Conservation (phyloP, 2,329 filamentous ascomycete genomes). For the Aspergillus pseudoviridinutans region DNA sequence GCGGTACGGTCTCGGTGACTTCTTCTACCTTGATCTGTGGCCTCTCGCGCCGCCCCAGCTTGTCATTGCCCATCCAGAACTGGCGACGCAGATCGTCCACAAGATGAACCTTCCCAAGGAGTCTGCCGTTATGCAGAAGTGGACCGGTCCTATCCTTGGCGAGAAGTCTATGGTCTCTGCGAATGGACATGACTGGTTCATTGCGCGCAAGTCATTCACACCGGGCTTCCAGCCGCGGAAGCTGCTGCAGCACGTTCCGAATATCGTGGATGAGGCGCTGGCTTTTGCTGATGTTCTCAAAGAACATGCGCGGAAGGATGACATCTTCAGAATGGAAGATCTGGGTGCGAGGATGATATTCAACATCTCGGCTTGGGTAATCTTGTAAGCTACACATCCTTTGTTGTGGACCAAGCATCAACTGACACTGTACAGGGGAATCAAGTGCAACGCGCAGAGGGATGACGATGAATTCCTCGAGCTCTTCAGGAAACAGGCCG, state of each 20-base stretch:
- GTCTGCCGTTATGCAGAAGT: conserved; percentile 23
- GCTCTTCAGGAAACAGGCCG: conserved; percentile 24
- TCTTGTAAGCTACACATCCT: conserved; percentile 4
- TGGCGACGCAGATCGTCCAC: conserved; percentile 39
- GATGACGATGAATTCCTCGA: conserved; percentile 37
- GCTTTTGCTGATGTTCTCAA: conserved; percentile 6
- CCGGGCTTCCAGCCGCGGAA: conserved; percentile 9
- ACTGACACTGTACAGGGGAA: conserved; percentile 7
- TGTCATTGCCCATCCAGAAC: conserved; percentile 35
- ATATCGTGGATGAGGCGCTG: conserved; percentile 10
- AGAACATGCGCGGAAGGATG: conserved; percentile 4
- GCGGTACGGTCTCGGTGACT: conserved; percentile 13
- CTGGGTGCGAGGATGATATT: conserved; percentile 11
- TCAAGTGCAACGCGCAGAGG: conserved; percentile 13
- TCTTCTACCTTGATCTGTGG: conserved; percentile 37
- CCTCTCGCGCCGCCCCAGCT: conserved; percentile 35
- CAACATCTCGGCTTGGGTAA: conserved; percentile 8
- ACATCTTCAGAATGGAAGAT: conserved; percentile 11
- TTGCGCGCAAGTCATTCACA: conserved; percentile 8
- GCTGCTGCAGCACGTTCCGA: conserved; percentile 8
- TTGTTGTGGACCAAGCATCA: background rate
- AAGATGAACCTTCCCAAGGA: conserved; percentile 34
- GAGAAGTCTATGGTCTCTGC: conserved; percentile 32
- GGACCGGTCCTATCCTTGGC: conserved; percentile 22
- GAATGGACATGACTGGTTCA: conserved; percentile 40